Evolutionary conservation across 495 filamentous ascomycete genomes (phyloP).

Genomic region (Zalerion maritima): DNA sequence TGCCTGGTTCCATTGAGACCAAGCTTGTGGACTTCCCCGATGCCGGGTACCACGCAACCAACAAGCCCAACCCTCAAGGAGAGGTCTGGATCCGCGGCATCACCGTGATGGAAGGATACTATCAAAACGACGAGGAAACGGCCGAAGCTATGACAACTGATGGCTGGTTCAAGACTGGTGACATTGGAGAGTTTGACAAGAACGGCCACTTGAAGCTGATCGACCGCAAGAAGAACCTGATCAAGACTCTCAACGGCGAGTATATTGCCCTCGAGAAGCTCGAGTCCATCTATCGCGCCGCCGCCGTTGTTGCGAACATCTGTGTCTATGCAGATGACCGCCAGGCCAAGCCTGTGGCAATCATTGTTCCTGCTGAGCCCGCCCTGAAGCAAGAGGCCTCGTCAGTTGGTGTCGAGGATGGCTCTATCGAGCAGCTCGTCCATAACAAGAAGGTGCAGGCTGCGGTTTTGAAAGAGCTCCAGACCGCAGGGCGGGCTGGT

Average conservation of each 20-base stretch:
- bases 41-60: slow-evolving; percentile 76
- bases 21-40: slow-evolving; percentile 95
- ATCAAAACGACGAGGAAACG: slow-evolving; percentile 72
- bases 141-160: slow-evolving; percentile 56
- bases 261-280: slow-evolving; percentile 99
- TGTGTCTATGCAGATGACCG: slow-evolving; percentile 77
- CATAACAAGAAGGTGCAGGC: slow-evolving; percentile 70
- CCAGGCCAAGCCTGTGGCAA: slow-evolving; percentile 77
- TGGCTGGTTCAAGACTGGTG: slow-evolving; percentile 93
- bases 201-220: slow-evolving; percentile 78
- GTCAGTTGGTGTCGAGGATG: slow-evolving; percentile 54
- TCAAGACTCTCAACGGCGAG: slow-evolving; percentile 92
- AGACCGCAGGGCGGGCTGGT: slow-evolving; percentile 55
- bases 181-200: slow-evolving; percentile 80
- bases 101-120: slow-evolving; percentile 60
- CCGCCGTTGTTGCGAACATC: slow-evolving; percentile 79
- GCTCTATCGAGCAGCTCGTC: slow-evolving; percentile 60
- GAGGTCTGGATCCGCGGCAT: slow-evolving; percentile 86
- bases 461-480: slow-evolving; percentile 71
- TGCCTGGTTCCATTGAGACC: slow-evolving; percentile 70
- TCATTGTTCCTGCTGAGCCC: slow-evolving; percentile 81
- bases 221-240: slow-evolving; percentile 95
- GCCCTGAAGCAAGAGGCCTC: slow-evolving; percentile 72
- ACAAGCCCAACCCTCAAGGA: slow-evolving; percentile 78
- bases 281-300: slow-evolving; percentile 83